Evolutionary conservation across 1,284 basidiomycete genomes (phyloP).

Genomic region (Porodaedalea pini): DNA sequence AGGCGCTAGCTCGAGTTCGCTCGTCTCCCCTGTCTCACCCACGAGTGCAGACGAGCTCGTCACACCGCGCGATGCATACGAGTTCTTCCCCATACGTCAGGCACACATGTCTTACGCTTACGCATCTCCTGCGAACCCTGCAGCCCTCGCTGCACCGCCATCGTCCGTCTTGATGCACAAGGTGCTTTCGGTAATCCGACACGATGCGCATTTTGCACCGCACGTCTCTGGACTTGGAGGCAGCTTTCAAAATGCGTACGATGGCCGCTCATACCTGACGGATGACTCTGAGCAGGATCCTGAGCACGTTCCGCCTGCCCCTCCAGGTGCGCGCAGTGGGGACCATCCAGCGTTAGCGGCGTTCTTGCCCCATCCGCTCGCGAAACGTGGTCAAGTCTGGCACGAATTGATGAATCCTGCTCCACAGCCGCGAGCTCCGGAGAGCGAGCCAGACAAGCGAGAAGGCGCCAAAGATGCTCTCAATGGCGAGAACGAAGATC

Average conservation of each 20-base stretch:
- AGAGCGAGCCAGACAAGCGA: not conserved
- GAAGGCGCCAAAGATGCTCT: not conserved
- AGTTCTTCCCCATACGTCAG: not conserved
- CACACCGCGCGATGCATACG: not conserved
- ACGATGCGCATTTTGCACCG: conserved; percentile 13
- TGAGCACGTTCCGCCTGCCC: conserved; percentile 1
- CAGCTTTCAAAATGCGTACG: conserved; percentile 10
- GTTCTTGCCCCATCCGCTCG: conserved; percentile 10
- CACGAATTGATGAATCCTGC: not conserved
- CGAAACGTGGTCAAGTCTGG: conserved; percentile 6
- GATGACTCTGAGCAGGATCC: conserved; percentile 15
- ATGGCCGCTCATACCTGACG: conserved; percentile 18
- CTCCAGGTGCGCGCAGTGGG: conserved; percentile 16
- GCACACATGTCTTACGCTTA: not conserved
- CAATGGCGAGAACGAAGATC: not conserved
- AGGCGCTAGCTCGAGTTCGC: not conserved
- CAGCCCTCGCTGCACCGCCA: not conserved
- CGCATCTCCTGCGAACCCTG: not conserved
- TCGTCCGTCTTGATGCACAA: not conserved
- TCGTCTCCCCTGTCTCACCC: conserved; percentile 10
- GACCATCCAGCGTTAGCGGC: conserved; percentile 5
- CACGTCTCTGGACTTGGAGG: conserved; percentile 18
- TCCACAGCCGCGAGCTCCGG: not conserved
- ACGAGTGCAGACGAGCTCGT: conserved; percentile 7
- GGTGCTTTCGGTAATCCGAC: conserved; percentile 5